phyloP scores from a whole-genome alignment of 2,329 filamentous ascomycete species.

The Juglanconis juglandina region DNA sequence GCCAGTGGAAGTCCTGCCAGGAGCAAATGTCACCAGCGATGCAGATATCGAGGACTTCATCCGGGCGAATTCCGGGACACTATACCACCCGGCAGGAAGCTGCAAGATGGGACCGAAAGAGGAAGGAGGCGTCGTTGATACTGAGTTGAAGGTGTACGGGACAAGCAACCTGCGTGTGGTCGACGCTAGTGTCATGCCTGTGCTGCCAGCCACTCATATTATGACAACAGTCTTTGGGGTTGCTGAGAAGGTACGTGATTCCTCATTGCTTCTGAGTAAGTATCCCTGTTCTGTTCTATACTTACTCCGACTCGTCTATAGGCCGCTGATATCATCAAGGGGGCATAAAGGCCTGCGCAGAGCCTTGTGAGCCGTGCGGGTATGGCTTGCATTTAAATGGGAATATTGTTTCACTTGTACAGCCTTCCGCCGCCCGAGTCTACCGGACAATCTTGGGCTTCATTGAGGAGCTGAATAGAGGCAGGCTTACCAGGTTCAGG shows the following conservation, averaged over 20 bases:
- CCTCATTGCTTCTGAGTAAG: neutral
- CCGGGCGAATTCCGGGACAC: conserved; percentile 20
- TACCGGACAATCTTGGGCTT: too few relatives aligned
- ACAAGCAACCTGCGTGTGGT: conserved; percentile 40
- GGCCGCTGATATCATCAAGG: conserved; percentile 15
- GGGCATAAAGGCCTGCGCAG: neutral
- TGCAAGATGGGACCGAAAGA: conserved; percentile 42
- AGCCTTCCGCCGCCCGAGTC: too few relatives aligned
- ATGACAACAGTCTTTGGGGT: conserved; percentile 26
- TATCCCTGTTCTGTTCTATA: neutral
- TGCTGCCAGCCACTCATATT: conserved; percentile 26
- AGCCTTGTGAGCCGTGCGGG: neutral
- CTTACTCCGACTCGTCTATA: neutral
- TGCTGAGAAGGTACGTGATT: conserved; percentile 25
- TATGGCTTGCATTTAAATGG: neutral
- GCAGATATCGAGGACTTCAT: conserved; percentile 24
- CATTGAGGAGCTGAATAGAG: too few relatives aligned
- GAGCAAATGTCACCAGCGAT: conserved; percentile 30
- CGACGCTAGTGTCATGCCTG: conserved; percentile 43
- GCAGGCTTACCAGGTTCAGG: too few relatives aligned
- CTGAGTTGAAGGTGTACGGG: conserved; percentile 41
- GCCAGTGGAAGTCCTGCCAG: conserved; percentile 34
- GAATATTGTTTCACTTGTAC: too few relatives aligned
- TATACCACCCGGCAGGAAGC: conserved; percentile 41
- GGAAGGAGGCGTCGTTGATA: conserved; percentile 42